These are phyloP conservation scores for Eutypella sp. DNA, from an alignment of 2,329 filamentous ascomycete species.

Conservation along the genomic window DNA sequence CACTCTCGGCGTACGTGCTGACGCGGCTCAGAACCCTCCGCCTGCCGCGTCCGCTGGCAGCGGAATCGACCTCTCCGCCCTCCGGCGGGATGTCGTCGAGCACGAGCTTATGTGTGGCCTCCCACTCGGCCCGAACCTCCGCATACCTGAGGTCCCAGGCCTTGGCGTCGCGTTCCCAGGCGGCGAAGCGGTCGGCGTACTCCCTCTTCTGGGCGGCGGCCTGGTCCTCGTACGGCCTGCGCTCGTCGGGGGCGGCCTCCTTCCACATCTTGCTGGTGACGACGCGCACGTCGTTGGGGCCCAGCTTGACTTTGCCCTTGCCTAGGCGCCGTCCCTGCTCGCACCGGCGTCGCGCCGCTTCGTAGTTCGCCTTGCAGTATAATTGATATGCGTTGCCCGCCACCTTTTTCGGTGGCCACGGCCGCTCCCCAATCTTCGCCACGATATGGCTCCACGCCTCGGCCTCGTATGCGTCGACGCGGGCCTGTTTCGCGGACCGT, in stretches of 20 bases:
- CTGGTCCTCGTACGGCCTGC: constrained; percentile 72
- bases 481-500: constrained; percentile 46
- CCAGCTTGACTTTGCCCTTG: constrained; percentile 61
- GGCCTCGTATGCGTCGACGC: constrained; percentile 52
- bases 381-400: constrained; percentile 83
- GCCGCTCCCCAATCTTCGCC: constrained; percentile 65
- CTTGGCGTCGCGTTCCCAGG: constrained; percentile 56
- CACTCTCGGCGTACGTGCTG: constrained; percentile 34
- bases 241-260: constrained; percentile 63
- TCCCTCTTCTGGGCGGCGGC: constrained; percentile 65
- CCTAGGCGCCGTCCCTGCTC: constrained; percentile 61
- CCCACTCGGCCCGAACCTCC: constrained; percentile 47
- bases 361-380: constrained; percentile 75
- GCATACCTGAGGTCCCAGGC: constrained; percentile 69
- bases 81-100: constrained; percentile 14
- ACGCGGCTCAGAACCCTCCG: constrained; percentile 17
- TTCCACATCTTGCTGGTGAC: constrained; percentile 92
- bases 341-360: constrained; percentile 55
- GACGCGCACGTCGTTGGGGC: constrained; percentile 76
- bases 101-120: constrained; percentile 45
- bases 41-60: constrained; percentile 14
- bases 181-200: constrained; percentile 54
- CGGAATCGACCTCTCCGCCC: constrained; percentile 13
- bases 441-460: constrained; percentile 48
- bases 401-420: constrained; percentile 65